These are phyloP conservation scores for Fusarium siculi DNA, from an alignment of 2,329 filamentous ascomycete species.

Conservation along the genomic window DNA sequence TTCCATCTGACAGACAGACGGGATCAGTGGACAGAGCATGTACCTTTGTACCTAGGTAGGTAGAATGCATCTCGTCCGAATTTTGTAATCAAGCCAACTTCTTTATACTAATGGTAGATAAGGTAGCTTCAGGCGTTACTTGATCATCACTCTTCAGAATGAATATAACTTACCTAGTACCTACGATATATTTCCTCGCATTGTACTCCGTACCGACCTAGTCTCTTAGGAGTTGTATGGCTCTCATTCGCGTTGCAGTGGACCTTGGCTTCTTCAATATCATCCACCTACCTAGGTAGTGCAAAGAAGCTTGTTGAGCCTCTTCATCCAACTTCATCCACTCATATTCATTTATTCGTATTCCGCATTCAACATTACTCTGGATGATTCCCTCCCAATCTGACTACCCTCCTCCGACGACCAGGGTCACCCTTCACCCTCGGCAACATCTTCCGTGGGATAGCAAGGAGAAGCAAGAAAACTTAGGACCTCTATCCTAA, in stretches of 20 bases:
- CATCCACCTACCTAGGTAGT: background rate
- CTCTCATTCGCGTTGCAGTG: slow-evolving; percentile 10
- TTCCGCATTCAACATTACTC: slow-evolving; percentile 16
- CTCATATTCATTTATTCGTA: background rate
- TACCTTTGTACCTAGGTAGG: background rate
- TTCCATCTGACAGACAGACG: background rate
- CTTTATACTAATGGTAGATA: too few relatives aligned
- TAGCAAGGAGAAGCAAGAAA: background rate
- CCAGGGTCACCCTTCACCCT: slow-evolving; percentile 6
- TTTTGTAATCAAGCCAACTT: background rate
- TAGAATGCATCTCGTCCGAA: background rate
- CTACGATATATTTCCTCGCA: background rate
- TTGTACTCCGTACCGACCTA: background rate
- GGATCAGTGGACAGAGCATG: too few relatives aligned
- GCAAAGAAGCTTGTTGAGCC: slow-evolving; percentile 20
- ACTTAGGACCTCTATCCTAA: background rate
- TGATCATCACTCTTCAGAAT: background rate
- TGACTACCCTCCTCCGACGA: background rate
- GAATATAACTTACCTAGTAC: background rate
- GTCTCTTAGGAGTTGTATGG: slow-evolving; percentile 1
- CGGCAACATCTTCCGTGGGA: slow-evolving; percentile 12
- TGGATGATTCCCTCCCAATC: slow-evolving; percentile 17
- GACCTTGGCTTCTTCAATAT: slow-evolving; percentile 4
- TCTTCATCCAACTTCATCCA: slow-evolving; percentile 1
- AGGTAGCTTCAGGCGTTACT: background rate